Evolutionary conservation across 2,329 filamentous ascomycete genomes (phyloP), one percentile per base, ranked within the genome.

Genomic region (Ceratocystis destructans): DNA sequence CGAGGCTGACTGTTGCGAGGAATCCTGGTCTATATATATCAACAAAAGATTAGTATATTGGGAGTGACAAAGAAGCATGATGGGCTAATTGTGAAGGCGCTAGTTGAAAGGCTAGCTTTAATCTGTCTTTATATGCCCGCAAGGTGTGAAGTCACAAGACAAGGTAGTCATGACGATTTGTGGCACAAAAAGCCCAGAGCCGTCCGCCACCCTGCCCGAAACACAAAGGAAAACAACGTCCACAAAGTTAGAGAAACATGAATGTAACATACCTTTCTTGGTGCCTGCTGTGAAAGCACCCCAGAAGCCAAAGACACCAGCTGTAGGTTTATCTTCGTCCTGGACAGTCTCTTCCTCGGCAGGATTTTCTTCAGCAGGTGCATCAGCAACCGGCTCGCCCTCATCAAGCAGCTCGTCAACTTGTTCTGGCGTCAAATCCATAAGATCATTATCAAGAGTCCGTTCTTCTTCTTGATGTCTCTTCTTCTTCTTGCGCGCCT

Each of bases 291-390:
- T 82, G 67, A 76, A 72, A 22, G 70, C 69, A 5, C 82, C 80
- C 83, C 82, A 85, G 75, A 84, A 84, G 70, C 79, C 79, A 73
- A 84, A 85, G 0, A 79, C 73, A 67, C 79, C 77, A 53, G 71
- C 71, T 57, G 53, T 10, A 45, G 41, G 55, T n/a, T 59, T 59
- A 10, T 59, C 55, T 59, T 28, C 20, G 33, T 55, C 33, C 5
- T 41, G 50, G 4, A 57, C 62, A 37, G 62, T 64, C 72, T 74
- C 70, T 62, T 75, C 73, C 10, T 72, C 72, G 15, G 70, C 68
- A 2, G 72, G 70, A 61, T 75, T 74, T 44, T 69, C 68, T 12
- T 70, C 72, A 69, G 72, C 50, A 59, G 55, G 55, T 5, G 55
- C 28, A 64, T 62, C 15, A 61, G 62, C 59, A 22, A 44, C 59